Base-by-base conservation (phyloP, 1,284 basidiomycete genomes). In the Ceratobasidium sp. region DNA sequence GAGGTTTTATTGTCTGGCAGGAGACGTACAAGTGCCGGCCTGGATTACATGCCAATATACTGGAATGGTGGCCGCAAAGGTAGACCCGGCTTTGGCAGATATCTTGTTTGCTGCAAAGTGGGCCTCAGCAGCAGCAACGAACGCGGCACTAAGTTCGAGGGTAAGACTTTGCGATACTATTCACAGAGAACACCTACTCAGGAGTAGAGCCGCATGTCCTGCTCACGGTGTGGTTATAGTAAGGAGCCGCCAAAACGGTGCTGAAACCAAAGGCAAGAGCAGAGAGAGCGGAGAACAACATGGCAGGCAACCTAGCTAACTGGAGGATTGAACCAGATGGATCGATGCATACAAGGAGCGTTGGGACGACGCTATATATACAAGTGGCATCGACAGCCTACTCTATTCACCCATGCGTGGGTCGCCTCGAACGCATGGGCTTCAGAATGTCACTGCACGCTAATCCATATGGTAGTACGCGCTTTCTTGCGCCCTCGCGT, bases 61-160 rank as follows among this genome's bases (percentile, higher is more conserved):
- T 2, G 36, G 57, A 48, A 75, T 72, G 48, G 48, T 64, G 6
- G 67, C 45, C n/a, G 74, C 36, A 23, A 69, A 36, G 18, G 72
- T 58, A 60, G 34, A 30, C n/a, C 45, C 61, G 21, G 58, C 60
- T 59, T 50, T 65, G 30, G 41, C 48, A 53, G 69, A 65, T 30
- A 59, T 48, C 41, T 67, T 45, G 71, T 64, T 32, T 23, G 61
- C 58, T 52, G 72, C 65, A 72, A 85, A 86, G 77, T 84, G 81
- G 30, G 79, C 79, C 78, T 74, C 73, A 32, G 70, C 69, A 21
- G 57, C 43, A 28, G 73, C 73, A 9, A 71, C 52, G 16, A 71
- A 50, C 28, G 57, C 67, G 21, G 41, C 67, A 45, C 67, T 71
- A 8, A 12, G 39, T 46, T 34, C 4, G 26, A 34, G 43, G 14